Conservation (phyloP, 2,329 filamentous ascomycete species). For the Calonectria ilicicola region DNA sequence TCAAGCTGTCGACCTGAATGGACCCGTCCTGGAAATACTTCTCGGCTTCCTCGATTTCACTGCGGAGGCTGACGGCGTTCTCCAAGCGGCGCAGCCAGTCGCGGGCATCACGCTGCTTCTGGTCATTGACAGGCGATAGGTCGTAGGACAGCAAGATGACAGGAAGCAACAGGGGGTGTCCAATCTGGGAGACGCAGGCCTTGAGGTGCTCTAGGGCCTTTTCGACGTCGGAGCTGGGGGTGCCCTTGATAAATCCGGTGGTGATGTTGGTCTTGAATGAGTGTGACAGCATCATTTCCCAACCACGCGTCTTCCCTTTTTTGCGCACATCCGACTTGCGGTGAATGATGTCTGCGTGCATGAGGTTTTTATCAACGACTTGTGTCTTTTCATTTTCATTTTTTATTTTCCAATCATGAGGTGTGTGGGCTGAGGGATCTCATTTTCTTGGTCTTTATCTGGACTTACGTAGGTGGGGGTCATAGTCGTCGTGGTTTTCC, state of each 20-base stretch:
- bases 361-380: neutral
- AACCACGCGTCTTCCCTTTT: conserved; percentile 72
- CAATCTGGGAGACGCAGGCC: conserved; percentile 61
- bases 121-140: conserved; percentile 66
- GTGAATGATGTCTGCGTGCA: conserved; percentile 67
- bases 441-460: neutral
- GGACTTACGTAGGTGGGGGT: conserved; percentile 67
- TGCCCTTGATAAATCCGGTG: conserved; percentile 72
- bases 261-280: conserved; percentile 66
- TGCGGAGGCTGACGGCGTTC: conserved; percentile 70
- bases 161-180: conserved; percentile 70
- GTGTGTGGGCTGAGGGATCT: neutral
- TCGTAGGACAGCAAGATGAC: conserved; percentile 70
- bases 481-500: conserved; percentile 66
- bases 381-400: neutral
- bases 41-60: conserved; percentile 69
- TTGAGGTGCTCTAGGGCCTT: conserved; percentile 62
- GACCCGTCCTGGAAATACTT: conserved; percentile 64
- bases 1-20: conserved; percentile 70
- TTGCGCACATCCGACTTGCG: conserved; percentile 76
- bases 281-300: conserved; percentile 73
- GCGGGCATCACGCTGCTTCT: conserved; percentile 72
- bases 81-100: conserved; percentile 72
- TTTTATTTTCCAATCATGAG: too few relatives aligned
- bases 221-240: conserved; percentile 66